A percentile compares a stretch with the other conserved stretches of the same genome.
Conservation (phyloP, 2,329 filamentous ascomycete species). For the Cryphonectria carpinicola region DNA sequence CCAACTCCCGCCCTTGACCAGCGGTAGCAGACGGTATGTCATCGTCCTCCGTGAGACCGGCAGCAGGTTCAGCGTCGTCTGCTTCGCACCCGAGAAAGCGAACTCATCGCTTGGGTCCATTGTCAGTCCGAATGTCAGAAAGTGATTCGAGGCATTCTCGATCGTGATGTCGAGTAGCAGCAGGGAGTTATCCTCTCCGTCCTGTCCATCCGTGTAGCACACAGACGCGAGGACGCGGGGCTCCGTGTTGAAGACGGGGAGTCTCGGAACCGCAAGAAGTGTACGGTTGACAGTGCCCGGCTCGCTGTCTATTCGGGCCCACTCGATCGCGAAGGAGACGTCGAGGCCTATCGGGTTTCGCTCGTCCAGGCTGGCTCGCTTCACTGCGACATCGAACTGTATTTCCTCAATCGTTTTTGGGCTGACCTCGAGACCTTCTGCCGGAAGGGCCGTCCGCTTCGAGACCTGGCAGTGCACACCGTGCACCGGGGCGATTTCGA, state of each 20-base stretch:
- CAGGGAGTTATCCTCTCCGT: constrained; percentile 39
- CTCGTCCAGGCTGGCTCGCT: constrained; percentile 81
- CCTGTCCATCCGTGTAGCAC: constrained; percentile 44
- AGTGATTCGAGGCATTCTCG: constrained; percentile 93
- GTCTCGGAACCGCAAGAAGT: constrained; percentile 75
- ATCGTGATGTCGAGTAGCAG: constrained; percentile 65
- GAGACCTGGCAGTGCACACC: constrained; percentile 61
- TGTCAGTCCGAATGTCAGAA: constrained; percentile 86
- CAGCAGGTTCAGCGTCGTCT: constrained; percentile 77
- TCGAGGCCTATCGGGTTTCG: constrained; percentile 75
- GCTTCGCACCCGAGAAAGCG: constrained; percentile 88
- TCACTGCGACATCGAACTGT: constrained; percentile 73
- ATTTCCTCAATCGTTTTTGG: constrained; percentile 74
- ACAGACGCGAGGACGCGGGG: constrained; percentile 77
- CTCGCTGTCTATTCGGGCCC: constrained; percentile 62
- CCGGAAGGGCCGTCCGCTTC: constrained; percentile 44
- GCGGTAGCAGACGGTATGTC: constrained; percentile 75
- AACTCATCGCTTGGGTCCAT: constrained; percentile 95
- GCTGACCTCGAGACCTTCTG: constrained; percentile 53
- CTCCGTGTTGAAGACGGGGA: constrained; percentile 80
- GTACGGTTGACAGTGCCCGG: constrained; percentile 59
- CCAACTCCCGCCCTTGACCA: constrained; percentile 64
- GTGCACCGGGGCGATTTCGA: constrained; percentile 53
- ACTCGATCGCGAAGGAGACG: constrained; percentile 74
- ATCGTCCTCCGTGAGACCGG: constrained; percentile 77